phyloP scores from a whole-genome alignment of 2,329 filamentous ascomycete genomes.

The Corynespora cassiicola region DNA sequence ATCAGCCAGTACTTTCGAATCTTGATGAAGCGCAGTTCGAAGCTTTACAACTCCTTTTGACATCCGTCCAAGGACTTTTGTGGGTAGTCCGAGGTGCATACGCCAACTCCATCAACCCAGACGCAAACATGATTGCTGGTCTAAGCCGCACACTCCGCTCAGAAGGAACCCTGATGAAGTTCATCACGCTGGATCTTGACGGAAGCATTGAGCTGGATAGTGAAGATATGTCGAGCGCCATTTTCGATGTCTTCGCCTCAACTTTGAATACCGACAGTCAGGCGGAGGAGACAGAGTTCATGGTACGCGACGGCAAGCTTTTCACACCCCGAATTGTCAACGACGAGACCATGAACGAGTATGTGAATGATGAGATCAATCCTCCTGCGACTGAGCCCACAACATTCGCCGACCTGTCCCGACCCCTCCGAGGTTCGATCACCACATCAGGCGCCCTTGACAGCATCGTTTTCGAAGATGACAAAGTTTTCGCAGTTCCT shows the following conservation, averaged over 20 bases:
- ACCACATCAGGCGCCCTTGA: conserved; percentile 20
- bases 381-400: conserved; percentile 23
- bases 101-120: conserved; percentile 7
- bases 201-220: conserved; percentile 7
- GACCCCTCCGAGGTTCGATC: conserved; percentile 21
- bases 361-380: conserved; percentile 23
- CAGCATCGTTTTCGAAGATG: conserved; percentile 25
- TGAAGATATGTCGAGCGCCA: conserved; percentile 3
- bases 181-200: conserved; percentile 20
- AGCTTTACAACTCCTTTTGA: conserved; percentile 9
- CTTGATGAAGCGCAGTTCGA: conserved; percentile 8
- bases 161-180: conserved; percentile 15
- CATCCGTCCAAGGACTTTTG: conserved; percentile 9
- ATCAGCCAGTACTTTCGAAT: conserved; percentile 9
- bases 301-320: conserved; percentile 19
- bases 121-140: conserved; percentile 18
- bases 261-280: conserved; percentile 4
- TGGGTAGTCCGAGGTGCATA: conserved; percentile 17
- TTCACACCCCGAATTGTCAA: conserved; percentile 24
- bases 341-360: conserved; percentile 27
- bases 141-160: conserved; percentile 18
- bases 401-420: conserved; percentile 12
- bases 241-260: conserved; percentile 16
- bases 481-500: conserved; percentile 3
- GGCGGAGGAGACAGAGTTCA: conserved; percentile 21